A percentile compares a stretch with the other conserved stretches of the same genome.
Conservation (phyloP, 2,329 filamentous ascomycete species). For the Aurifilum marmelostoma region DNA sequence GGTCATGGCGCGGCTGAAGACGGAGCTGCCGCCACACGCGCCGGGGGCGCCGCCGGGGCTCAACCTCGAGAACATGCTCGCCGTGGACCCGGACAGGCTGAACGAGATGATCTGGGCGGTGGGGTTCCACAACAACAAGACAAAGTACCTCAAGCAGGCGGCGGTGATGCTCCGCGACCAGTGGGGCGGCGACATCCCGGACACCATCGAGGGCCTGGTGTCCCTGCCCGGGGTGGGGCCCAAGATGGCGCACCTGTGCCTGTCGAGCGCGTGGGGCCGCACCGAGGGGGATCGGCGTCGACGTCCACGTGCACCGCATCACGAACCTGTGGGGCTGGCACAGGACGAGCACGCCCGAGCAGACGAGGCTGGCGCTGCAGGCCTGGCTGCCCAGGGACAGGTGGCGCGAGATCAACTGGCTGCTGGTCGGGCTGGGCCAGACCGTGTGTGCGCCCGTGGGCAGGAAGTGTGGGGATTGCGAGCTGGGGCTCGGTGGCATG, state of each 20-base stretch:
- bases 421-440: constrained; percentile 88
- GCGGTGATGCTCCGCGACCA: constrained; percentile 73
- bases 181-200: constrained; percentile 76
- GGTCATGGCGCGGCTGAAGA: constrained; percentile 79
- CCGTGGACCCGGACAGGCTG: constrained; percentile 64
- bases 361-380: constrained; percentile 75
- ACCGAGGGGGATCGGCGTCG: constrained; percentile 84
- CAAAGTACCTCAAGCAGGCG: constrained; percentile 74
- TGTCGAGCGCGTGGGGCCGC: constrained; percentile 69
- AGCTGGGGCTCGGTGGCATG: constrained; percentile 73
- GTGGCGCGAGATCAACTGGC: constrained; percentile 91
- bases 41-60: constrained; percentile 56
- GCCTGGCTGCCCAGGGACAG: constrained; percentile 80
- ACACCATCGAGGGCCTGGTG: constrained; percentile 74
- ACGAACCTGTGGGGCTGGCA: constrained; percentile 95
- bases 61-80: constrained; percentile 76
- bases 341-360: constrained; percentile 78
- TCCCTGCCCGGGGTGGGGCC: constrained; percentile 85
- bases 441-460: constrained; percentile 82
- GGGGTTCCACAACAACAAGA: constrained; percentile 95
- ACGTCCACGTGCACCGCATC: constrained; percentile 93
- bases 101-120: constrained; percentile 82
- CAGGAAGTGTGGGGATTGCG: constrained; percentile 82
- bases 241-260: constrained; percentile 91
- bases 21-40: constrained; percentile 63